Conservation (phyloP, 2,329 filamentous ascomycete genomes). For the Westerdykella sp. region DNA sequence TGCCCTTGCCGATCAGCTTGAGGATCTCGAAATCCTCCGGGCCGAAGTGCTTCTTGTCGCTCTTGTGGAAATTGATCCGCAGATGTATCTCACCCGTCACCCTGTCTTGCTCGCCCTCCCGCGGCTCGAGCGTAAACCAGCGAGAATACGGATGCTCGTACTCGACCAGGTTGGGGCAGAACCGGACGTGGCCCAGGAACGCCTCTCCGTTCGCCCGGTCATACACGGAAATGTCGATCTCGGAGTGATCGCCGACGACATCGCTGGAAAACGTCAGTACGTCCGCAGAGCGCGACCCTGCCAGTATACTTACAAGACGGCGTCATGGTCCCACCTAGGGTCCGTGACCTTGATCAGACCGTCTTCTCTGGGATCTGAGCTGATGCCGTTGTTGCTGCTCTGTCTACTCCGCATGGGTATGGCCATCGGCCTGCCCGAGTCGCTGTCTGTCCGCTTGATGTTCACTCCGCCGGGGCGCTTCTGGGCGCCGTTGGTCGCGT, state of each 20-base stretch:
- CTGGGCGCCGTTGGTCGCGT: slow-evolving; percentile 44
- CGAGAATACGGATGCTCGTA: slow-evolving; percentile 67
- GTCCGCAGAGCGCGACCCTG: background rate
- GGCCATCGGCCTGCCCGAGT: slow-evolving; percentile 78
- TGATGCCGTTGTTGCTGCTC: slow-evolving; percentile 91
- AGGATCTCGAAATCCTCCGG: slow-evolving; percentile 94
- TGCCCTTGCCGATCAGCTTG: slow-evolving; percentile 95
- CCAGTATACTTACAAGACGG: slow-evolving; percentile 71
- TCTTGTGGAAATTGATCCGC: slow-evolving; percentile 77
- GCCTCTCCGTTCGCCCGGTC: slow-evolving; percentile 79
- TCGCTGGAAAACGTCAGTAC: slow-evolving; percentile 55
- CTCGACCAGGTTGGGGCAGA: slow-evolving; percentile 65
- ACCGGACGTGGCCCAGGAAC: slow-evolving; percentile 83
- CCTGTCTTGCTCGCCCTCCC: slow-evolving; percentile 70
- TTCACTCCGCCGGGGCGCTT: slow-evolving; percentile 18
- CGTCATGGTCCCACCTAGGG: slow-evolving; percentile 93
- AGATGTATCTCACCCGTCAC: slow-evolving; percentile 84
- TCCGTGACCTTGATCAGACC: slow-evolving; percentile 63
- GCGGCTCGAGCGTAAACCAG: slow-evolving; percentile 77
- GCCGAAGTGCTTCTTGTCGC: slow-evolving; percentile 78
- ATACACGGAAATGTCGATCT: slow-evolving; percentile 90
- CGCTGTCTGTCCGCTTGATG: slow-evolving; percentile 65
- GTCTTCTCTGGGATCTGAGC: slow-evolving; percentile 45
- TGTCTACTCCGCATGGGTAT: slow-evolving; percentile 97
- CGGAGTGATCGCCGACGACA: slow-evolving; percentile 83